phyloP scores from a whole-genome alignment of 495 filamentous ascomycete genomes.

The Hypoxylon subgilvum region DNA sequence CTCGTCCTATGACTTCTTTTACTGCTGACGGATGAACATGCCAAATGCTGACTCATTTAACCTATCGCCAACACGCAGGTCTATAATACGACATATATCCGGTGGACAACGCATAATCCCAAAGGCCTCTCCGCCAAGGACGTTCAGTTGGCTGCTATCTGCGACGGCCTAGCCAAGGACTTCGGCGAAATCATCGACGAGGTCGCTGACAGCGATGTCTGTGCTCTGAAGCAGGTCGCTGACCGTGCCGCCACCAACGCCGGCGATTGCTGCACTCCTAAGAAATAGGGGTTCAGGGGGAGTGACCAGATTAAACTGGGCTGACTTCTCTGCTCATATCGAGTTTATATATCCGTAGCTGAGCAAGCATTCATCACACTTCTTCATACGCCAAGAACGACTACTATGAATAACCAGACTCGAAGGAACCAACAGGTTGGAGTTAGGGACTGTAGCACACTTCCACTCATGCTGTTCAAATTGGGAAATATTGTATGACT shows the following conservation, averaged over 20 bases:
- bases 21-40: slow-evolving; percentile 11
- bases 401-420: no score
- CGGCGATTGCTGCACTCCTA: slow-evolving; percentile 57
- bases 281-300: slow-evolving; percentile 22
- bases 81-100: slow-evolving; percentile 66
- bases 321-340: no score
- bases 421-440: no score
- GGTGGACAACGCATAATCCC: slow-evolving; percentile 78
- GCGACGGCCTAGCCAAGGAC: slow-evolving; percentile 63
- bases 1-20: neutral
- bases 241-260: slow-evolving; percentile 45
- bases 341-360: neutral
- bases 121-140: slow-evolving; percentile 74
- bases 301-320: no score
- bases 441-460: no score
- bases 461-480: no score
- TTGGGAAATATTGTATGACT: no score
- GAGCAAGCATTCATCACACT: neutral
- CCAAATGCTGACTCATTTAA: slow-evolving; percentile 21
- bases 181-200: slow-evolving; percentile 56
- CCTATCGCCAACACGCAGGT: slow-evolving; percentile 46
- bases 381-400: no score
- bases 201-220: slow-evolving; percentile 10
- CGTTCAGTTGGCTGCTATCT: slow-evolving; percentile 66
- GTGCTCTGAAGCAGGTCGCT: slow-evolving; percentile 41